These are phyloP conservation scores for Coriolopsis trogii DNA, from an alignment of 1,284 basidiomycete species.

Conservation along the genomic window DNA sequence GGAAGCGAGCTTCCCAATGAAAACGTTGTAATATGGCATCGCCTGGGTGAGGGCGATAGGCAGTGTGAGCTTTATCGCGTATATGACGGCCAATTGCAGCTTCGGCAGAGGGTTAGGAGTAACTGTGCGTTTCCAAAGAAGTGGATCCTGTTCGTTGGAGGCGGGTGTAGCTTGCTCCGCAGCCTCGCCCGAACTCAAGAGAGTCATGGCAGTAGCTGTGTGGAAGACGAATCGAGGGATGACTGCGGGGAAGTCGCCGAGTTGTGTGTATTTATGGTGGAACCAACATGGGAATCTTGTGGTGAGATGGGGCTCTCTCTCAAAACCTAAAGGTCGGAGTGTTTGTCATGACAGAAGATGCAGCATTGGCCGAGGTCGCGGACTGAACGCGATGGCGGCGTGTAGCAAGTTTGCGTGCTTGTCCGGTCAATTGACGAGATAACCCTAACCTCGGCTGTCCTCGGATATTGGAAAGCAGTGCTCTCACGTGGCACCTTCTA, in stretches of 20 bases:
- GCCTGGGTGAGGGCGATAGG: slow-evolving; percentile 33
- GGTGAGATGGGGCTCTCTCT: no score
- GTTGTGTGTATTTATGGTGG: slow-evolving; percentile 9
- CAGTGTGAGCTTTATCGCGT: slow-evolving; percentile 34
- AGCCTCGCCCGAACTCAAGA: not conserved
- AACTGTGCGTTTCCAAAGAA: slow-evolving; percentile 2
- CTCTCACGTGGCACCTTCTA: slow-evolving; percentile 19
- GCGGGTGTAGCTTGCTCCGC: not conserved
- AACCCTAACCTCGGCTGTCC: slow-evolving; percentile 5
- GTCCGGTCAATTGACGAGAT: slow-evolving; percentile 13
- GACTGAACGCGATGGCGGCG: no score
- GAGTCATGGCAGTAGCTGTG: slow-evolving; percentile 6
- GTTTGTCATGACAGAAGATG: no score
- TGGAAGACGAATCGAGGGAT: no score
- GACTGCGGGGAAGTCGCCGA: no score
- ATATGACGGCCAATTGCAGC: slow-evolving; percentile 33
- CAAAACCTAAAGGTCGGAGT: no score
- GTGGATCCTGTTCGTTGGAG: slow-evolving; percentile 1
- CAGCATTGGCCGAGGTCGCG: not conserved
- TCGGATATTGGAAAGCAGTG: slow-evolving; percentile 15
- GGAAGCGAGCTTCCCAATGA: slow-evolving; percentile 35
- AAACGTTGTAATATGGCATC: slow-evolving; percentile 41
- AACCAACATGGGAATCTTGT: not conserved
- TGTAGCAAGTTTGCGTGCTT: slow-evolving; percentile 21
- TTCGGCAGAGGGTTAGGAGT: slow-evolving; percentile 31